Evolutionary conservation across 805 yeast species (phyloP), one percentile per base, ranked within the genome.

Genomic region (Kazachstania kunashirensis): DNA sequence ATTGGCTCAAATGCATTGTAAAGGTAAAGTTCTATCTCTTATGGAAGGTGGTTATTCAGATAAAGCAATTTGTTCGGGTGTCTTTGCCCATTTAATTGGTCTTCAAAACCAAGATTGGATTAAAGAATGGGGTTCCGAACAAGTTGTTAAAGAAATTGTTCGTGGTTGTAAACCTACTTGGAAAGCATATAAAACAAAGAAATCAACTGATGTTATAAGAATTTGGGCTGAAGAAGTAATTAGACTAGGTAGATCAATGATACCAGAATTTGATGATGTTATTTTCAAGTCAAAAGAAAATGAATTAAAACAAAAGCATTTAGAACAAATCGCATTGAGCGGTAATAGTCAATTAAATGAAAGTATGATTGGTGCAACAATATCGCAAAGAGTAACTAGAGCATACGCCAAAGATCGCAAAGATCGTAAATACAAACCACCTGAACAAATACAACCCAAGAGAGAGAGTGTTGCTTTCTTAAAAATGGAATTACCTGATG

Each of bases 21-120:
- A 67, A 9, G 82, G 88, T 9, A 73, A 73, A 40, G 62, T 83
- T 0, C 45, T 84, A 0, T 81, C 94, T 1, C 57, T 84, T 16
- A 59, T 84, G 44, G 95, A 84, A 60, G 95, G 95, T 18, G 95
- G 95, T 1, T 84, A 84, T 53, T 79, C 92, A 0, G 86, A 83
- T 49, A 80, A 81, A 3, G 94, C 94, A 0, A 65, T 84, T 13
- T 59, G 78, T 1, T 79, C 92, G 1, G 94, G 94, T 10, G 76
- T 80, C 0, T 80, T 82, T 52, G 73, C 92, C 4, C 94, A 84
- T 53, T 59, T 84, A 37, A 72, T 79, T 26, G 95, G 94, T 0
- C 54, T 84, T 35, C 79, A 77, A 34, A 62, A 63, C 36, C 62
- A 65, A 36, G 55, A 54, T 14, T 80, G 84, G 84, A 68, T 75